These are phyloP conservation scores for Ophiosphaerella herpotricha DNA, from an alignment of 2,329 filamentous ascomycete species.

Conservation along the genomic window DNA sequence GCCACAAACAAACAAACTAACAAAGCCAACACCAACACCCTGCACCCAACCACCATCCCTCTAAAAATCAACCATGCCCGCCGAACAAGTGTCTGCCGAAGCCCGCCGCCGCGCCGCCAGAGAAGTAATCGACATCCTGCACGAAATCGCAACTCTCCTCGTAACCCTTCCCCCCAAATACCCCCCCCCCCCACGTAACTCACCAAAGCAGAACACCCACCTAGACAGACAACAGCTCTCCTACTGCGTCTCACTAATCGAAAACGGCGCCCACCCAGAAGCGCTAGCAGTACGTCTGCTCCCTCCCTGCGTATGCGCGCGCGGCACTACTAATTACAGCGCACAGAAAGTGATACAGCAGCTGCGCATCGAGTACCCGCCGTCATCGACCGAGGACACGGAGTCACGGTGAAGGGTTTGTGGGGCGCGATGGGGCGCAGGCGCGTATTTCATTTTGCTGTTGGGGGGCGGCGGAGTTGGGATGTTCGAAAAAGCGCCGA, in stretches of 20 bases:
- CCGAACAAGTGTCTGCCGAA: conserved; percentile 35
- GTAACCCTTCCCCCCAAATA: conserved; percentile 53
- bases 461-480: no score
- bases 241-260: conserved; percentile 94
- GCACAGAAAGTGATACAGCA: conserved; percentile 54
- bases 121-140: conserved; percentile 78
- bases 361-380: conserved; percentile 49
- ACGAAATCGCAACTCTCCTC: conserved; percentile 86
- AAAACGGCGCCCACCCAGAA: conserved; percentile 96
- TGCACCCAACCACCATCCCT: neutral
- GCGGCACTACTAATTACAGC: conserved; percentile 5
- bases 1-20: neutral
- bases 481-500: no score
- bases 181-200: neutral
- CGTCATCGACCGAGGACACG: conserved; percentile 32
- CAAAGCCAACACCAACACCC: no score
- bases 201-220: conserved; percentile 75
- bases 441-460: no score
- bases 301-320: conserved; percentile 10
- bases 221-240: conserved; percentile 89
- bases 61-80: conserved; percentile 16
- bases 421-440: no score
- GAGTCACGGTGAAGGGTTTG: no score
- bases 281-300: conserved; percentile 78
- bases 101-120: conserved; percentile 75